Evolutionary conservation across 148 eudicot species (phyloP).

Genomic region (Vaccinium darrowii): DNA sequence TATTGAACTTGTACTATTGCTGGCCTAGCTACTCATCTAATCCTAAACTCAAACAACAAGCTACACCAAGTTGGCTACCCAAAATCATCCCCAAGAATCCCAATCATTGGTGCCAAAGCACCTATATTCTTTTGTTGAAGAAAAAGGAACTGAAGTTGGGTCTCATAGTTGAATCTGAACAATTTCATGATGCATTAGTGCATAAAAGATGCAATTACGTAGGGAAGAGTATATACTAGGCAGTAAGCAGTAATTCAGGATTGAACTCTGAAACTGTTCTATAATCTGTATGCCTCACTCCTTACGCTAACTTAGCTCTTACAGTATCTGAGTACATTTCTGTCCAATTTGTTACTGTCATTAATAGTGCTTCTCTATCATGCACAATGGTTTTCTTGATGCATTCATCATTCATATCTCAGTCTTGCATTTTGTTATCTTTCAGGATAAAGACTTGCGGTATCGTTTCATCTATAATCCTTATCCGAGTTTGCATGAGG

Average conservation of each 20-base stretch:
- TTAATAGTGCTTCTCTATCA: not conserved
- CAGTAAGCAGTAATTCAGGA: conserved; percentile 5
- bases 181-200: not conserved
- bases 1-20: not conserved
- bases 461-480: conserved; percentile 89
- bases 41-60: not conserved
- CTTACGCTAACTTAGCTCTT: not conserved
- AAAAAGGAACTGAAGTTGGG: not conserved
- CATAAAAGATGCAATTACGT: not conserved
- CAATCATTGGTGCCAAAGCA: not conserved
- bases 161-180: not conserved
- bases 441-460: conserved; percentile 79
- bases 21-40: not conserved
- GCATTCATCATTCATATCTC: conserved; percentile 2
- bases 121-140: not conserved
- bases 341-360: conserved; percentile 4
- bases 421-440: not conserved
- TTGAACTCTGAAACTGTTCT: conserved; percentile 1
- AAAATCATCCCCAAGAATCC: not conserved
- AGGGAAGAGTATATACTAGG: not conserved
- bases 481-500: conserved; percentile 73
- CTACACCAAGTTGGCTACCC: not conserved
- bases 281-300: not conserved
- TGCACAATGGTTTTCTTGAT: not conserved
- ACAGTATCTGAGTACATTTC: not conserved